A percentile compares a stretch with the other conserved stretches of the same genome.
Evolutionary conservation across 495 filamentous ascomycete genomes (phyloP).

Genomic region (Penicillium bovifimosum): DNA sequence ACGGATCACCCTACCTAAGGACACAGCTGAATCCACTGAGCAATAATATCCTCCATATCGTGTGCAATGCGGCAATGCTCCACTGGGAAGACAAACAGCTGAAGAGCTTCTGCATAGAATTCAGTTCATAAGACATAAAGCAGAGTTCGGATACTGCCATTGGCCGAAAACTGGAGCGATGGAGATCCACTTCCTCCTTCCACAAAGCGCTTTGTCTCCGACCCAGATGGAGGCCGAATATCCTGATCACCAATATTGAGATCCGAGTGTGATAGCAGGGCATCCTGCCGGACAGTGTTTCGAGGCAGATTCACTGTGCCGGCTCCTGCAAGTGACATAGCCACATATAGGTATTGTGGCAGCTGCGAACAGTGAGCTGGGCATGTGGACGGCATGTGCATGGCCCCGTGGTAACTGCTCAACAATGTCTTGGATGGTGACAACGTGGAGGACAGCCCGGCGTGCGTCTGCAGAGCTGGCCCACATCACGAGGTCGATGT

Average conservation of each 20-base stretch:
- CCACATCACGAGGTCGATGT: slow-evolving; percentile 42
- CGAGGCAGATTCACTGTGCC: slow-evolving; percentile 35
- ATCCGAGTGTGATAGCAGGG: slow-evolving; percentile 34
- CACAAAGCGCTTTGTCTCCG: slow-evolving; percentile 36
- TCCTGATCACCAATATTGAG: slow-evolving; percentile 24
- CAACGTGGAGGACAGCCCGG: slow-evolving; percentile 42
- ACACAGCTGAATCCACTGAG: slow-evolving; percentile 43
- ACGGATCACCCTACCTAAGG: slow-evolving; percentile 22
- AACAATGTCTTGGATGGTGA: slow-evolving; percentile 47
- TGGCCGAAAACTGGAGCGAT: slow-evolving; percentile 3
- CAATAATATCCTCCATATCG: slow-evolving; percentile 45
- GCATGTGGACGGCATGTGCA: slow-evolving; percentile 45
- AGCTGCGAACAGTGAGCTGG: slow-evolving; percentile 41
- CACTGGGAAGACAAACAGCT: slow-evolving; percentile 43
- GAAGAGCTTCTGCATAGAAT: slow-evolving; percentile 48
- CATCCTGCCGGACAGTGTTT: slow-evolving; percentile 42
- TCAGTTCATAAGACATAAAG: slow-evolving; percentile 47
- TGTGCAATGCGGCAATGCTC: slow-evolving; percentile 45
- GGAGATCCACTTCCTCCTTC: slow-evolving; percentile 22
- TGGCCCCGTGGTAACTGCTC: slow-evolving; percentile 44
- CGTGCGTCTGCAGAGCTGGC: slow-evolving; percentile 35
- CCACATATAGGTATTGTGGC: slow-evolving; percentile 42
- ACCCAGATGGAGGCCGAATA: slow-evolving; percentile 19
- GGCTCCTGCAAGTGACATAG: slow-evolving; percentile 35
- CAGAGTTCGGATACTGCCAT: slow-evolving; percentile 33